Base-by-base conservation (phyloP, 306 rosid species). In the Vigna angularis region DNA sequence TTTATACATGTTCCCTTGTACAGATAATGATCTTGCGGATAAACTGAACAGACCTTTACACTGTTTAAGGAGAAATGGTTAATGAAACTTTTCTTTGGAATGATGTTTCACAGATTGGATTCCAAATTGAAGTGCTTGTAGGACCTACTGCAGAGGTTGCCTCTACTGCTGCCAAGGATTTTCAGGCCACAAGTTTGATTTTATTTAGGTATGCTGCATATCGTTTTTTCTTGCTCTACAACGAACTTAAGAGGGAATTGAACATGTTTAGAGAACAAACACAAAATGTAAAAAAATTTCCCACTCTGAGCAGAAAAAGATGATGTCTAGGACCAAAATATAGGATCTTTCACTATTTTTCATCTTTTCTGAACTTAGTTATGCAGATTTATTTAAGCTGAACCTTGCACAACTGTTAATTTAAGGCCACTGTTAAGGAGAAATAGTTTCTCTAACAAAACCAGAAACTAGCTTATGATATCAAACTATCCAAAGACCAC, bases 181-280 rank as follows among this genome's bases (percentile, higher is more conserved):
- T 76, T 47, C 76, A 49, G 56, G 85, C 96, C 0, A 92, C 96
- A 67, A 85, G 87, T 88, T 83, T 91, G 76, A 81, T 94, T 69
- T 88, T 94, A 75, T 89, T 88, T 69, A 91, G 89, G 98, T 94
- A n/a, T 70, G 84, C 80, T 49, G 28, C 59, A 48, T 49, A 73
- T 44, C 36, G 3, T 77, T 49, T 55, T 51, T 9, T 48, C 70
- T 24, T 76, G 45, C 12, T 64, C 44, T 20, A 22, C 32, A 30
- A 4, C 34, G 4, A 30, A 28, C 70, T 49, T 71, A 20, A 16
- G 48, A 59, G 59, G 22, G 63, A 73, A 49, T 50, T 51, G 32
- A 34, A 66, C 12, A 24, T n/a, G 47, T 62, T 63, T 13, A 44
- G 30, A 70, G 26, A 16, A 63, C 47, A 30, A 36, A 68, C 13